Evolutionary conservation across 2,329 filamentous ascomycete genomes (phyloP).

Genomic region (Achaetomium macrosporum): DNA sequence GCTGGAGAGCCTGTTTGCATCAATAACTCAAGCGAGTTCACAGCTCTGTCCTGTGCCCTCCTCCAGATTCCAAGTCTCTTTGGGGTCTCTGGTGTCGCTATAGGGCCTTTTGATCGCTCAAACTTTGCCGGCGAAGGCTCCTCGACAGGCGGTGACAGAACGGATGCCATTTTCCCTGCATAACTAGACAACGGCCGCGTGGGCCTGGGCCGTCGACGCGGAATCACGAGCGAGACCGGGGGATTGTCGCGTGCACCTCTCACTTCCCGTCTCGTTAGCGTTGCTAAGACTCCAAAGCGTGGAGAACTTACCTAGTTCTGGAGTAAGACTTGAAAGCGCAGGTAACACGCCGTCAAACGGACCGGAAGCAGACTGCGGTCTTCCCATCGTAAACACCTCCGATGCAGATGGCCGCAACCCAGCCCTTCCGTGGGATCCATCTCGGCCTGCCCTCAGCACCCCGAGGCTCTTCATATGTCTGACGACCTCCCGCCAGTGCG

Average conservation of each 20-base stretch:
- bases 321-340: slow-evolving; percentile 34
- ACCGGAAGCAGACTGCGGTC: background rate
- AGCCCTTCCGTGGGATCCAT: slow-evolving; percentile 7
- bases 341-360: slow-evolving; percentile 30
- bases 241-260: background rate
- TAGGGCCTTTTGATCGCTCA: background rate
- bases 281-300: background rate
- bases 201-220: slow-evolving; percentile 18
- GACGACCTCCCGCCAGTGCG: slow-evolving; percentile 59
- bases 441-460: slow-evolving; percentile 25
- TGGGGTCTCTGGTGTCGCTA: background rate
- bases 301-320: slow-evolving; percentile 18
- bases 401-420: slow-evolving; percentile 37
- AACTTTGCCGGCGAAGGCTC: slow-evolving; percentile 14
- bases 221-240: slow-evolving; percentile 15
- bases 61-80: background rate
- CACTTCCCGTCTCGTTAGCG: slow-evolving; percentile 8
- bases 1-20: background rate
- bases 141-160: slow-evolving; percentile 24
- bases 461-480: slow-evolving; percentile 50
- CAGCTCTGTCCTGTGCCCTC: background rate
- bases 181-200: slow-evolving; percentile 16
- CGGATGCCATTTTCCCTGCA: slow-evolving; percentile 3
- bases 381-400: slow-evolving; percentile 34
- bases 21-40: background rate